Evolutionary conservation across 169 alveolate genomes (phyloP).

Genomic region (Sarcocystis neurona): DNA sequence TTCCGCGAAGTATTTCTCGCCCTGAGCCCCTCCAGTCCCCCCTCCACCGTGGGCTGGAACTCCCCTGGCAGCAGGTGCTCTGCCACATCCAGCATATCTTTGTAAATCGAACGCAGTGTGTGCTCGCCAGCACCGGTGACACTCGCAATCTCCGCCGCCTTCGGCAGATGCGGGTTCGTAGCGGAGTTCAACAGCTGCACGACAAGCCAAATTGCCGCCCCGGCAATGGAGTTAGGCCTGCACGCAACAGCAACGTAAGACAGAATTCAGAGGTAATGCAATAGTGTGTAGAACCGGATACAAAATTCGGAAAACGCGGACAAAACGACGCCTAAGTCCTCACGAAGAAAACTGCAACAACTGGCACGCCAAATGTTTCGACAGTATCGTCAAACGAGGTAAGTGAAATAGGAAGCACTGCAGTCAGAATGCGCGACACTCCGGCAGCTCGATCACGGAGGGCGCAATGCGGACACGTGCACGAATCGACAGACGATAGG

Average conservation of each 20-base stretch:
- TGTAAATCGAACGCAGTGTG: constrained; percentile 51
- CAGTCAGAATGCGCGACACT: too few relatives aligned
- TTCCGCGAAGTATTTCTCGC: constrained; percentile 13
- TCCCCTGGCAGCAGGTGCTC: constrained; percentile 63
- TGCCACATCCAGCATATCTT: constrained; percentile 63
- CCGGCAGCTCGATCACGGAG: too few relatives aligned
- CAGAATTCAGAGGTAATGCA: not conserved
- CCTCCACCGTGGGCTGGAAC: constrained; percentile 57
- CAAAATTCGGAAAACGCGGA: too few relatives aligned
- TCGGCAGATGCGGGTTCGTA: constrained; percentile 43
- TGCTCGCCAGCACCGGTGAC: constrained; percentile 66
- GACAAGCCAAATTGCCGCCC: constrained; percentile 71
- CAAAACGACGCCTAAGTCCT: too few relatives aligned
- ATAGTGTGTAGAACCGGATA: too few relatives aligned
- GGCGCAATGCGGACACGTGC: too few relatives aligned
- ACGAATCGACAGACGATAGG: too few relatives aligned
- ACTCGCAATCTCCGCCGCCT: constrained; percentile 59
- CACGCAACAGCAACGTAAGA: not conserved
- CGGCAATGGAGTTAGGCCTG: constrained; percentile 64
- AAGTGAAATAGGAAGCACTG: too few relatives aligned
- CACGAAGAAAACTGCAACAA: too few relatives aligned
- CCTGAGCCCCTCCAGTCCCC: constrained; percentile 59
- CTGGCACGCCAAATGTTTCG: too few relatives aligned
- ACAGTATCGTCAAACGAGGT: too few relatives aligned
- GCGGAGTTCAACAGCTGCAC: constrained; percentile 45